These are phyloP conservation scores for Ophiostoma ips DNA, from an alignment of 2,329 filamentous ascomycete genomes.

Conservation along the genomic window DNA sequence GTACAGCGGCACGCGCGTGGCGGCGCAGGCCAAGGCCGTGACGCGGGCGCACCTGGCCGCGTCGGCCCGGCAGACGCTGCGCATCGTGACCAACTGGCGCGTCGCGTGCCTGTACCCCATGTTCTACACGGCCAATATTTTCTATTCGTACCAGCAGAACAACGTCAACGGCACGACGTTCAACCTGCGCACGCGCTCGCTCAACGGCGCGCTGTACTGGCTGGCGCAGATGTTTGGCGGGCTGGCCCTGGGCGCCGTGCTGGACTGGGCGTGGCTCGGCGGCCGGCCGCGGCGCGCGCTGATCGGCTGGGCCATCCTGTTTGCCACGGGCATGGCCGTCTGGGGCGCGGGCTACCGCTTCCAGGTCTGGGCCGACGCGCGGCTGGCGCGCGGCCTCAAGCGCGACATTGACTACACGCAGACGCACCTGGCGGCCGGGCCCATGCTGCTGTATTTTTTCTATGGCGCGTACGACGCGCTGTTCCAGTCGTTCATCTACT, in stretches of 20 bases:
- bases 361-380: conserved; percentile 39
- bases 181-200: conserved; percentile 39
- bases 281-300: conserved; percentile 29
- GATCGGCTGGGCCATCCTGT: conserved; percentile 31
- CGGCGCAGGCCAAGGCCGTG: background rate
- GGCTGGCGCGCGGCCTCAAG: conserved; percentile 22
- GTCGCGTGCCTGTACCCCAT: conserved; percentile 54
- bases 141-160: conserved; percentile 44
- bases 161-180: conserved; percentile 40
- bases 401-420: conserved; percentile 24
- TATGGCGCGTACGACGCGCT: conserved; percentile 55
- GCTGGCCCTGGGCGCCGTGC: conserved; percentile 30
- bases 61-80: conserved; percentile 22
- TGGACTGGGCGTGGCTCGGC: conserved; percentile 29
- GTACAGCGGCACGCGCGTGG: conserved; percentile 7
- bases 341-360: conserved; percentile 52
- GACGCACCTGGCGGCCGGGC: conserved; percentile 4
- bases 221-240: conserved; percentile 42
- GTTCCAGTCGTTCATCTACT: conserved; percentile 53
- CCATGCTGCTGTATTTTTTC: conserved; percentile 57
- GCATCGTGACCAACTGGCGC: conserved; percentile 28
- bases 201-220: conserved; percentile 42
- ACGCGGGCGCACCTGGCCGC: conserved; percentile 23
- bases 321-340: conserved; percentile 36
- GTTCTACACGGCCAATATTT: conserved; percentile 58